Conservation (phyloP, 805 yeast species). For the Ogataea neopini region DNA sequence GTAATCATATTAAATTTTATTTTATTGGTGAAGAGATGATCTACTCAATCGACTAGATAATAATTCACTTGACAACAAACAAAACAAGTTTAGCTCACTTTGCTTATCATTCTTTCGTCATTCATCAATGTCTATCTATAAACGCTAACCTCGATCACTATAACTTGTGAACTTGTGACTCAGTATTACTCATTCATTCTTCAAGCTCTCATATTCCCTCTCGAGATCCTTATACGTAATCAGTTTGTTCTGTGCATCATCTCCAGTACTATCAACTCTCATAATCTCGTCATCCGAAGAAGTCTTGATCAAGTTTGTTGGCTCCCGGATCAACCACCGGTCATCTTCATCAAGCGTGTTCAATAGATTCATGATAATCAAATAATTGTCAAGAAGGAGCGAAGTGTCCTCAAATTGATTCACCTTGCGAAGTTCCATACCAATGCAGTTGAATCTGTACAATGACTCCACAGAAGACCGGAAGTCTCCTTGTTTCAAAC, state of each 20-base stretch:
- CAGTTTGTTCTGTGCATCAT: slow-evolving; percentile 7
- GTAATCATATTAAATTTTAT: slow-evolving; percentile 1
- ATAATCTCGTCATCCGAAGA: slow-evolving; percentile 8
- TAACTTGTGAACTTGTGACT: too few relatives aligned
- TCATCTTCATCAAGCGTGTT: slow-evolving; percentile 40
- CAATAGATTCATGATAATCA: slow-evolving; percentile 41
- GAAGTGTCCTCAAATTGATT: slow-evolving; percentile 19
- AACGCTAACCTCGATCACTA: not conserved
- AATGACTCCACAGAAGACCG: slow-evolving; percentile 50
- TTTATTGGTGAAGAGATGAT: too few relatives aligned
- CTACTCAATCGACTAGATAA: too few relatives aligned
- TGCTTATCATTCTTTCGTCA: too few relatives aligned
- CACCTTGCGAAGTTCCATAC: slow-evolving; percentile 9
- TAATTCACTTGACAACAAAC: too few relatives aligned
- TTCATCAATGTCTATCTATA: slow-evolving; percentile 1
- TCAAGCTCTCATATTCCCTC: slow-evolving; percentile 21
- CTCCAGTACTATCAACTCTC: slow-evolving; percentile 1
- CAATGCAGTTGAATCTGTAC: slow-evolving; percentile 40
- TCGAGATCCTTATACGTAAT: slow-evolving; percentile 24
- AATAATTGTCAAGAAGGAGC: slow-evolving; percentile 37
- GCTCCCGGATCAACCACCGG: slow-evolving; percentile 40
- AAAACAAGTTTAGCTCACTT: too few relatives aligned
- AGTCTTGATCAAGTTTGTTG: slow-evolving; percentile 12
- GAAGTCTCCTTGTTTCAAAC: slow-evolving; percentile 48
- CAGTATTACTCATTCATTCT: too few relatives aligned